phyloP scores from a whole-genome alignment of 169 alveolate genomes.

The Cyclospora cayetanensis region DNA sequence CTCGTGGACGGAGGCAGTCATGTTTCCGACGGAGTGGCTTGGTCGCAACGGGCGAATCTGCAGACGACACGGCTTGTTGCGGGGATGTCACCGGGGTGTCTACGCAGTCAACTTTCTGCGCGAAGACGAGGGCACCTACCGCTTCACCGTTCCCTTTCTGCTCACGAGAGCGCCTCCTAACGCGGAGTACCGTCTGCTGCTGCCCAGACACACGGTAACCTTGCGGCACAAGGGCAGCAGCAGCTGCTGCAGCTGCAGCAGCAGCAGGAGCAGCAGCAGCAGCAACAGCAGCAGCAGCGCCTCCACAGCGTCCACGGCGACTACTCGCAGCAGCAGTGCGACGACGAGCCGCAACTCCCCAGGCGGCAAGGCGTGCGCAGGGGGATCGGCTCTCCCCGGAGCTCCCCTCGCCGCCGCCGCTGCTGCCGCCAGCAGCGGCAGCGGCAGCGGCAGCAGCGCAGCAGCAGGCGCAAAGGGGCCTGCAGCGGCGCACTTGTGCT shows the following conservation, averaged over 20 bases:
- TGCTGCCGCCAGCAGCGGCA: not conserved
- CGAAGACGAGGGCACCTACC: not conserved
- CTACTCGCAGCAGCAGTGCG: not conserved
- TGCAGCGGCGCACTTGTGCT: not conserved
- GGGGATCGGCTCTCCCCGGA: not conserved
- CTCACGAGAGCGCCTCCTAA: constrained; percentile 23
- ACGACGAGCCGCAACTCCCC: not conserved
- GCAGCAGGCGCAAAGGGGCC: not conserved
- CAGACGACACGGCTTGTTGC: constrained; percentile 15
- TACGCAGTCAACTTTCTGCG: not conserved
- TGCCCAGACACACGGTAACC: constrained; percentile 31
- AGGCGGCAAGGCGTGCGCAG: not conserved
- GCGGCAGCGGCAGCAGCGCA: constrained; percentile 14
- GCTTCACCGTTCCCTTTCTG: not conserved
- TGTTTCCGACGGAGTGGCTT: constrained; percentile 53
- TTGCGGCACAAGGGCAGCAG: not conserved
- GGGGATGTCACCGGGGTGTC: constrained; percentile 4
- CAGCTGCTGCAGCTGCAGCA: constrained; percentile 19
- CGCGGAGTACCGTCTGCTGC: constrained; percentile 12
- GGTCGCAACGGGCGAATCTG: constrained; percentile 58
- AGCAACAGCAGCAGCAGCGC: not conserved
- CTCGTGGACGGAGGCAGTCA: not conserved
- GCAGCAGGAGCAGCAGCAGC: not conserved
- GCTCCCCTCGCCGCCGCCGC: not conserved
- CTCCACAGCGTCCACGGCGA: not conserved